Evolutionary conservation across 1,139 yeast genomes (phyloP).

Genomic region (Casaregolazyma lundiana): DNA sequence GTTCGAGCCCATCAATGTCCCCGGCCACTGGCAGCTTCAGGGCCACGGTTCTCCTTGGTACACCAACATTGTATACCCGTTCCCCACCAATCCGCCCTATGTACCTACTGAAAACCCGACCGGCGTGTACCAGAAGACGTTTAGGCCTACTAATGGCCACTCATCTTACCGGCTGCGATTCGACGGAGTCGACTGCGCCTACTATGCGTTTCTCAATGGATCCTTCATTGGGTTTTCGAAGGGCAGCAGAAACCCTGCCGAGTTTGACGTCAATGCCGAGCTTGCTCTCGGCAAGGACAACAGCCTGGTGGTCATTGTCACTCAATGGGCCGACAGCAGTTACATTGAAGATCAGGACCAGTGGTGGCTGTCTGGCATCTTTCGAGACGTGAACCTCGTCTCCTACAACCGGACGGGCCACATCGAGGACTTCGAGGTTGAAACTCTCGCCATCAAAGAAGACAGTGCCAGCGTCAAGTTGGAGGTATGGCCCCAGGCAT

Average conservation of each 20-base stretch:
- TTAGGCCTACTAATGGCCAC: slow-evolving; percentile 15
- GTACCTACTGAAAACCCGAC: slow-evolving; percentile 37
- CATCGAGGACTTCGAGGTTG: slow-evolving; percentile 19
- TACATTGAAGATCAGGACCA: slow-evolving; percentile 38
- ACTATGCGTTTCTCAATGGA: slow-evolving; percentile 33
- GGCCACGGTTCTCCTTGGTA: slow-evolving; percentile 36
- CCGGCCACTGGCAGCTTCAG: slow-evolving; percentile 39
- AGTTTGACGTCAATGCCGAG: slow-evolving; percentile 28
- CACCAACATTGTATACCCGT: slow-evolving; percentile 34
- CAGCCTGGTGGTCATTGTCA: slow-evolving; percentile 29
- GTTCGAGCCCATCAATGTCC: slow-evolving; percentile 28
- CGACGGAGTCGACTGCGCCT: slow-evolving; percentile 37
- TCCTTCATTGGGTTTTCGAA: slow-evolving; percentile 32
- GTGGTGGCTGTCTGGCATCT: slow-evolving; percentile 37
- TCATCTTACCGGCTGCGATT: slow-evolving; percentile 29
- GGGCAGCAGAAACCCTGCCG: slow-evolving; percentile 35
- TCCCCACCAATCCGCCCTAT: slow-evolving; percentile 35
- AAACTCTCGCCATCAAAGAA: slow-evolving; percentile 10
- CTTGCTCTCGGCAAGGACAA: slow-evolving; percentile 14
- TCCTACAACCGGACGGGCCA: slow-evolving; percentile 16
- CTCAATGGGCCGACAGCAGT: slow-evolving; percentile 34
- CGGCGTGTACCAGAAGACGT: slow-evolving; percentile 31
- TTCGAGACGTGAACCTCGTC: slow-evolving; percentile 22
- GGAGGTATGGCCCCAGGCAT: slow-evolving; percentile 10
- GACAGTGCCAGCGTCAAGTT: slow-evolving; percentile 5